phyloP scores from a whole-genome alignment of 768 basidiomycete genomes.

The Tylopilus subfusipes region DNA sequence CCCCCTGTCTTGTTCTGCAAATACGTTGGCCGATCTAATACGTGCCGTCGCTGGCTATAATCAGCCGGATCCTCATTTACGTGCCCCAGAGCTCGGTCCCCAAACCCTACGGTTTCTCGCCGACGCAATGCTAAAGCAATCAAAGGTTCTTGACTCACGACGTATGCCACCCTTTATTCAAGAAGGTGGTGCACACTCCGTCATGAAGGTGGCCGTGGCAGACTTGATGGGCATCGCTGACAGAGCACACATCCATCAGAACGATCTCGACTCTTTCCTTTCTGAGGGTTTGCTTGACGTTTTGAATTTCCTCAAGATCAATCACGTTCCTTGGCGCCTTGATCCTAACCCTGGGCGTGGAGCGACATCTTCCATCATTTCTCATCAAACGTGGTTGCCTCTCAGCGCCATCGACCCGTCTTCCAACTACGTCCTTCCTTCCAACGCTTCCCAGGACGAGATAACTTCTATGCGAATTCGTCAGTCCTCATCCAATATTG shows the following conservation, averaged over 20 bases:
- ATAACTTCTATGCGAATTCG: background rate
- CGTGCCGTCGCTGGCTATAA: no score
- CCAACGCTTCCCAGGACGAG: background rate
- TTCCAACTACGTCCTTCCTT: background rate
- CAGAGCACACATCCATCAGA: background rate
- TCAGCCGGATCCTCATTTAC: background rate
- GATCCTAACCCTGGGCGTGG: background rate
- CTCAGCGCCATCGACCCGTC: background rate
- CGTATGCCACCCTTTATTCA: background rate
- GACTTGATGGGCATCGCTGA: background rate
- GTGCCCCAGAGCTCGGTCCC: background rate
- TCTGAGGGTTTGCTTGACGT: background rate
- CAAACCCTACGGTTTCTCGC: background rate
- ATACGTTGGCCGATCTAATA: background rate
- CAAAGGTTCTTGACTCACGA: background rate
- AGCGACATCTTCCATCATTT: background rate
- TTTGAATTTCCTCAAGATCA: background rate
- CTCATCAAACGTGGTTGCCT: background rate
- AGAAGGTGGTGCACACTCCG: background rate
- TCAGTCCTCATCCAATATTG: background rate
- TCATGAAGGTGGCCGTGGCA: background rate
- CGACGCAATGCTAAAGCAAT: background rate
- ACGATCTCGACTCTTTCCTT: background rate
- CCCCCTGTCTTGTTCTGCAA: no score
- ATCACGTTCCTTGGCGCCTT: background rate